Evolutionary conservation across 805 yeast species (phyloP).

Genomic region (Monosporozyma unispora): DNA sequence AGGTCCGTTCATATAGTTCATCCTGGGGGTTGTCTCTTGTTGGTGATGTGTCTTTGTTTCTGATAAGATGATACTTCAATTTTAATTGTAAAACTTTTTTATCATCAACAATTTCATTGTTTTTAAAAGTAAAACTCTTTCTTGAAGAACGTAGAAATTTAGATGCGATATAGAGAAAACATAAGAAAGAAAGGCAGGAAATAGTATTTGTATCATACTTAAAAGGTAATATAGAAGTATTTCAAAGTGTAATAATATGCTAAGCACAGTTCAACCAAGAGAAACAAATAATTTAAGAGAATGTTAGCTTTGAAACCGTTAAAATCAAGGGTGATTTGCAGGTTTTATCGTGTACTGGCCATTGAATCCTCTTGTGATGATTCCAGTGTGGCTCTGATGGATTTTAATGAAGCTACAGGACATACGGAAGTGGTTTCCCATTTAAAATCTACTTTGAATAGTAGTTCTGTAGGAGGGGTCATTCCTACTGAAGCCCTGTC

Average conservation of each 20-base stretch:
- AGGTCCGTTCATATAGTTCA: background rate
- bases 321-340: background rate
- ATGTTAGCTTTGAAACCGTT: background rate
- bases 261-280: background rate
- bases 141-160: background rate
- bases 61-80: background rate
- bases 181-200: background rate
- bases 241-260: background rate
- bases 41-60: background rate
- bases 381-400: conserved; percentile 75
- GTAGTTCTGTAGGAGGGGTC: conserved; percentile 67
- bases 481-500: conserved; percentile 76
- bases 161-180: background rate
- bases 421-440: conserved; percentile 39
- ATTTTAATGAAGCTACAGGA: conserved; percentile 30
- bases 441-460: conserved; percentile 55
- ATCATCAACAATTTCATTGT: background rate
- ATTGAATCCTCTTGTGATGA: conserved; percentile 95
- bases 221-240: background rate
- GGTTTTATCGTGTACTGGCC: conserved; percentile 46
- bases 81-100: background rate
- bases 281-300: background rate
- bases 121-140: background rate
- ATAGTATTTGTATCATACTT: background rate
- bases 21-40: background rate